Conservation (phyloP, 352 stramenopile genomes). For the Pythium biforme region DNA sequence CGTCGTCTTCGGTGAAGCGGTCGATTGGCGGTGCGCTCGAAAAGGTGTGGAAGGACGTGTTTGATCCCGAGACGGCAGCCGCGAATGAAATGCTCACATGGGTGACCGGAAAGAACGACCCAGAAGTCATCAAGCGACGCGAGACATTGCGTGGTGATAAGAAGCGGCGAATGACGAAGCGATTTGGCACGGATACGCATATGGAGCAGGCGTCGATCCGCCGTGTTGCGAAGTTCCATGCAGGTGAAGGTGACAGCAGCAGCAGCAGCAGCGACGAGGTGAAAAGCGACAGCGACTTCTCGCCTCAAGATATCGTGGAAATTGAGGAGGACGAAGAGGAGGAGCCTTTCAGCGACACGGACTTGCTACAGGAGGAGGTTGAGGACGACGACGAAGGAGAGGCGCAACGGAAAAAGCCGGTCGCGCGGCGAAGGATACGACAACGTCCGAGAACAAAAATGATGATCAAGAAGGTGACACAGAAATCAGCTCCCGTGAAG, state of each 20-base stretch:
- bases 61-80: slow-evolving; percentile 21
- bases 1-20: neutral
- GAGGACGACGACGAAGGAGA: slow-evolving; percentile 8
- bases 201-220: slow-evolving; percentile 42
- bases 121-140: slow-evolving; percentile 56
- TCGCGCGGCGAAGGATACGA: slow-evolving; percentile 4
- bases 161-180: slow-evolving; percentile 34
- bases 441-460: slow-evolving; percentile 6
- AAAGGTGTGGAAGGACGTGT: slow-evolving; percentile 19
- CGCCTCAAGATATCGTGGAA: slow-evolving; percentile 2
- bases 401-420: slow-evolving; percentile 1
- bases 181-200: slow-evolving; percentile 35
- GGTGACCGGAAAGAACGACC: slow-evolving; percentile 52
- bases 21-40: neutral
- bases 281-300: slow-evolving; percentile 25
- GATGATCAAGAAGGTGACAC: slow-evolving; percentile 7
- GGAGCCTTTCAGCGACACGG: slow-evolving; percentile 17
- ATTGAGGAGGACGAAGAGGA: slow-evolving; percentile 15
- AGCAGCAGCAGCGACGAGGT: slow-evolving; percentile 28
- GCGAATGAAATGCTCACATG: slow-evolving; percentile 52
- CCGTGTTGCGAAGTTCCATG: slow-evolving; percentile 40
- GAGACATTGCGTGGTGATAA: slow-evolving; percentile 38
- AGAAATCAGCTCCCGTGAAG: too few species aligned
- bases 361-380: slow-evolving; percentile 15
- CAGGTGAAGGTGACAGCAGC: slow-evolving; percentile 34